phyloP scores from a whole-genome alignment of 345 rosid species.

The Eucalyptus victrix region DNA sequence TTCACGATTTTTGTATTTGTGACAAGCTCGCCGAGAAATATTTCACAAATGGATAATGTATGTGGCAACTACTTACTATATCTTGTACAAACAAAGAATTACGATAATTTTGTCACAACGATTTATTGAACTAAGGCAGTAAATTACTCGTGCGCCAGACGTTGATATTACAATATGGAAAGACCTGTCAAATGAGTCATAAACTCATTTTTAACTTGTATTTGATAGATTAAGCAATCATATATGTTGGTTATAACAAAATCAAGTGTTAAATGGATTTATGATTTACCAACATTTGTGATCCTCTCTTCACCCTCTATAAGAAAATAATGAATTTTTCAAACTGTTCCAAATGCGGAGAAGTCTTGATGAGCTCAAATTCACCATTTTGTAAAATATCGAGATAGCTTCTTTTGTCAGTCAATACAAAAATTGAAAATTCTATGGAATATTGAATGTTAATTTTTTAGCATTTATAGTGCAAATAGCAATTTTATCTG shows the following conservation, averaged over 20 bases:
- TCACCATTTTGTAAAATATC: neutral
- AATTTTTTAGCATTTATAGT: too few relatives aligned
- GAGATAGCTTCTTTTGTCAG: neutral
- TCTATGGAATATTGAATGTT: neutral
- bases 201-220: too few relatives aligned
- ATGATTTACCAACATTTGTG: neutral
- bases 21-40: neutral
- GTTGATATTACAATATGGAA: neutral
- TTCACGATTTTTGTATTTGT: neutral
- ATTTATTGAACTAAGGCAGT: neutral
- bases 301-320: neutral
- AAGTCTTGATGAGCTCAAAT: neutral
- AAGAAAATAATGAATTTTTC: too few relatives aligned
- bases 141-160: neutral
- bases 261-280: neutral
- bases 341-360: neutral
- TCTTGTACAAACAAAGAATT: neutral
- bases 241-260: neutral
- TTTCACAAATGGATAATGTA: neutral
- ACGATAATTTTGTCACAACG: neutral
- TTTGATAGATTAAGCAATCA: neutral
- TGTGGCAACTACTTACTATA: neutral
- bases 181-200: neutral
- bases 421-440: neutral
- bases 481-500: too few relatives aligned